A percentile compares a stretch with the other conserved stretches of the same genome.
Conservation (phyloP, 805 yeast genomes). For the Zygosaccharomyces bisporus region DNA sequence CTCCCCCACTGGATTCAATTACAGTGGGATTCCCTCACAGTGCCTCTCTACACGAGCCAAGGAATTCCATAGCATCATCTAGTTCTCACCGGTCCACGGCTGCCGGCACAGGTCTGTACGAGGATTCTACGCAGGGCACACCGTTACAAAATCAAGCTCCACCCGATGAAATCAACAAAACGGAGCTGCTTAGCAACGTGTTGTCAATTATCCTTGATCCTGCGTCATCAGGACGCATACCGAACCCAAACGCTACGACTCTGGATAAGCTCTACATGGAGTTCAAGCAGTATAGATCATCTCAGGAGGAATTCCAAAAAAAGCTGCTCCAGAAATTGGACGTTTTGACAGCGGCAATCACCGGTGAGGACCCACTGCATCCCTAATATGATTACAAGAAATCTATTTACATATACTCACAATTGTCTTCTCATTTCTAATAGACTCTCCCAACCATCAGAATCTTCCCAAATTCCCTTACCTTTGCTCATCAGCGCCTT, state of each 20-base stretch:
- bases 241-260: background rate
- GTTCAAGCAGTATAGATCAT: conserved; percentile 8
- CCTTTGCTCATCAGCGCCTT: conserved; percentile 79
- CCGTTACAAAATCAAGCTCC: conserved; percentile 1
- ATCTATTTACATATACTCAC: conserved; percentile 9
- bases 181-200: conserved; percentile 5
- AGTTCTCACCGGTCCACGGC: conserved; percentile 6
- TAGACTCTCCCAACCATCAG: conserved; percentile 70
- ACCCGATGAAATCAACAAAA: conserved; percentile 1
- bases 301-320: conserved; percentile 15
- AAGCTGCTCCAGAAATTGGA: conserved; percentile 16
- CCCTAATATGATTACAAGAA: background rate
- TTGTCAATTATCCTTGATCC: background rate
- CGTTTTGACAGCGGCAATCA: conserved; percentile 5
- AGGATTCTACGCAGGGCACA: background rate
- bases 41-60: conserved; percentile 1
- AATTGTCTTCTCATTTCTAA: conserved; percentile 37
- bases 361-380: background rate
- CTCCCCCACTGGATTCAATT: conserved; percentile 26
- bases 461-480: conserved; percentile 70
- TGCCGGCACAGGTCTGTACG: conserved; percentile 1
- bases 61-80: background rate
- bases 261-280: conserved; percentile 11
- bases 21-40: conserved; percentile 14
- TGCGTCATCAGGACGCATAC: background rate